These are phyloP conservation scores for Chimonanthus praecox DNA, from an alignment of 164 flowering plant genomes.

Conservation along the genomic window DNA sequence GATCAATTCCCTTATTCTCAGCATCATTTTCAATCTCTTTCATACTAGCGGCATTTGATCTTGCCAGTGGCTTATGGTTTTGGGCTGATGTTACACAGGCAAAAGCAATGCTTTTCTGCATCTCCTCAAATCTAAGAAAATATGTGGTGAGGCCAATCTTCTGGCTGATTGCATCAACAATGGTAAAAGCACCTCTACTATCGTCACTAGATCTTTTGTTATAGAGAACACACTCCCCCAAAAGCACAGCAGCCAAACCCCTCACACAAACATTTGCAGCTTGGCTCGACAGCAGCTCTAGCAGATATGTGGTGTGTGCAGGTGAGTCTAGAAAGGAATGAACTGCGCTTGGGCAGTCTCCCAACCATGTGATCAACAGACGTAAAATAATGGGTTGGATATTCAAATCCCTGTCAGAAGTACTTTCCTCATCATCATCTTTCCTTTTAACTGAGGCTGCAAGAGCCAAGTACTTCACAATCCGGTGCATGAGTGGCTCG, in stretches of 20 bases:
- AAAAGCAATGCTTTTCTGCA: slow-evolving; percentile 63
- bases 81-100: slow-evolving; percentile 38
- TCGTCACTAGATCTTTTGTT: slow-evolving; percentile 41
- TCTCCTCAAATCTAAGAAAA: slow-evolving; percentile 74
- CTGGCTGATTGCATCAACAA: slow-evolving; percentile 85
- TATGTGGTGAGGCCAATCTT: slow-evolving; percentile 81
- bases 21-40: slow-evolving; percentile 60
- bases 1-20: slow-evolving; percentile 31
- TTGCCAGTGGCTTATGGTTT: slow-evolving; percentile 49
- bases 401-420: slow-evolving; percentile 22
- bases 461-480: slow-evolving; percentile 77
- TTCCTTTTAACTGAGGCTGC: slow-evolving; percentile 61
- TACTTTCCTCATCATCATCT: slow-evolving; percentile 24
- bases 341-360: slow-evolving; percentile 78
- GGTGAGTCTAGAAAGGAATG: slow-evolving; percentile 76
- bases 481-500: slow-evolving; percentile 81
- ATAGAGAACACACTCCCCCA: slow-evolving; percentile 86
- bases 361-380: slow-evolving; percentile 76
- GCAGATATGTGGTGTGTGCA: slow-evolving; percentile 76
- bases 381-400: slow-evolving; percentile 72
- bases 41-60: slow-evolving; percentile 75
- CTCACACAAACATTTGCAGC: slow-evolving; percentile 45
- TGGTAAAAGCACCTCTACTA: slow-evolving; percentile 54
- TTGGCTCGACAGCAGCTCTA: slow-evolving; percentile 69
- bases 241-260: slow-evolving; percentile 78